Percentiles rank a stretch among this genome's conserved stretches.
Evolutionary conservation across 495 filamentous ascomycete species (phyloP).

Genomic region (Neurospora africana): DNA sequence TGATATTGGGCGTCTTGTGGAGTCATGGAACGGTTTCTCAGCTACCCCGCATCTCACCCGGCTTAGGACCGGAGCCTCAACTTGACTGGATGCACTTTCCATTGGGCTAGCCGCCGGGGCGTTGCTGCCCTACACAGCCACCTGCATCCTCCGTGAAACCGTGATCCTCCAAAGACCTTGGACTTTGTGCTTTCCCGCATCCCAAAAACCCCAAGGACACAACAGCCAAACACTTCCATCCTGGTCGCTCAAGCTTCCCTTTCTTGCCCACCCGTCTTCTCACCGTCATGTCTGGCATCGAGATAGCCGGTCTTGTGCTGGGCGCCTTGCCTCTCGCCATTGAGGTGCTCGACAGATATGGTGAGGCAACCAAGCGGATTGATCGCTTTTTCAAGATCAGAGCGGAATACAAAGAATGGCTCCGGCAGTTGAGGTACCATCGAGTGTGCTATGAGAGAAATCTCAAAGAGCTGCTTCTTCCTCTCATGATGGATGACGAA

Average conservation of each 20-base stretch:
- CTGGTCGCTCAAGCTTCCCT: too few relatives aligned
- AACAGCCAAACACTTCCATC: too few relatives aligned
- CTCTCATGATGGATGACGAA: conserved; percentile 3
- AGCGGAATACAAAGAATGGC: conserved; percentile 18
- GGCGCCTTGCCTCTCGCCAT: conserved; percentile 23
- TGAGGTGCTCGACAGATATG: conserved; percentile 19
- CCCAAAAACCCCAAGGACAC: background rate
- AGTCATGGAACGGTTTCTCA: background rate
- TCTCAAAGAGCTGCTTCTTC: conserved; percentile 7
- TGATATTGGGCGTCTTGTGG: background rate
- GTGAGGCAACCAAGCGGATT: conserved; percentile 14
- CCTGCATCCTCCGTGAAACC: too few relatives aligned
- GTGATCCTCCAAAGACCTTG: too few relatives aligned
- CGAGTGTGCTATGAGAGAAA: background rate
- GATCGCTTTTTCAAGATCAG: conserved; percentile 19
- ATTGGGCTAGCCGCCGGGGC: background rate
- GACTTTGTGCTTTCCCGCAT: background rate
- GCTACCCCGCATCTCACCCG: background rate
- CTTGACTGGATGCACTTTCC: background rate
- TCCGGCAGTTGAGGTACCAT: conserved; percentile 14
- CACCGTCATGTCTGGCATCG: conserved; percentile 21
- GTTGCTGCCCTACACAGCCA: background rate
- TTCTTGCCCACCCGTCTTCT: background rate
- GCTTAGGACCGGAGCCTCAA: too few relatives aligned
- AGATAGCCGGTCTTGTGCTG: conserved; percentile 25